Evolutionary conservation across 2,329 filamentous ascomycete genomes (phyloP).

Genomic region (Ophiostoma populinum): DNA sequence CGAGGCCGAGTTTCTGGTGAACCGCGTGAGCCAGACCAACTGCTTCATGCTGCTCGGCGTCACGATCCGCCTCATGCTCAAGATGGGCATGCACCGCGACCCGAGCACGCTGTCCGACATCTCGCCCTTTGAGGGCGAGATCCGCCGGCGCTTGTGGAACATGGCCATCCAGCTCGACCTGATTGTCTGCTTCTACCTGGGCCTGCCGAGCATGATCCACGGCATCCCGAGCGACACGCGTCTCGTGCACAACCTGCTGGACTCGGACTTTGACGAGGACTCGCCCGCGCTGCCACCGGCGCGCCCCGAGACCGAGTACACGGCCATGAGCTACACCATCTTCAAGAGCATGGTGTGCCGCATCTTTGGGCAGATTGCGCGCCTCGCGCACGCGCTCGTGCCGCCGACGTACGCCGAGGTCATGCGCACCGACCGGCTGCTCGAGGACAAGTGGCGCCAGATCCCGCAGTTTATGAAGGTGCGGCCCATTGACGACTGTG

Average conservation of each 20-base stretch:
- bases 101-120: slow-evolving; percentile 32
- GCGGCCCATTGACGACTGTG: slow-evolving; percentile 27
- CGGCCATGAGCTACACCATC: slow-evolving; percentile 37
- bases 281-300: slow-evolving; percentile 35
- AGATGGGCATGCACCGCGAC: slow-evolving; percentile 42
- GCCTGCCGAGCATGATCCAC: slow-evolving; percentile 48
- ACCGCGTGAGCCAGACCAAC: slow-evolving; percentile 32
- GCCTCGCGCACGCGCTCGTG: slow-evolving; percentile 30
- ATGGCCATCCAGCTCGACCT: slow-evolving; percentile 41
- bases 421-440: slow-evolving; percentile 26
- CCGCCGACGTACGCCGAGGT: slow-evolving; percentile 31
- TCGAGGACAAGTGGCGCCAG: slow-evolving; percentile 27
- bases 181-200: slow-evolving; percentile 49
- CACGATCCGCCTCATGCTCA: slow-evolving; percentile 35
- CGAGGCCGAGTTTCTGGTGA: slow-evolving; percentile 35
- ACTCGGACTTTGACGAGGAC: slow-evolving; percentile 46
- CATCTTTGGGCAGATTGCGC: slow-evolving; percentile 32
- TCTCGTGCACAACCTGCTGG: slow-evolving; percentile 43
- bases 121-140: slow-evolving; percentile 34
- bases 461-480: slow-evolving; percentile 32
- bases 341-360: slow-evolving; percentile 30
- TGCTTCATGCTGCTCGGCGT: slow-evolving; percentile 35
- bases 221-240: slow-evolving; percentile 45
- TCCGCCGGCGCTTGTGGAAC: slow-evolving; percentile 35
- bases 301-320: slow-evolving; percentile 41